These are phyloP conservation scores for Aegilops sharonensis DNA, from an alignment of 176 grass and related monocot species.

Conservation along the genomic window DNA sequence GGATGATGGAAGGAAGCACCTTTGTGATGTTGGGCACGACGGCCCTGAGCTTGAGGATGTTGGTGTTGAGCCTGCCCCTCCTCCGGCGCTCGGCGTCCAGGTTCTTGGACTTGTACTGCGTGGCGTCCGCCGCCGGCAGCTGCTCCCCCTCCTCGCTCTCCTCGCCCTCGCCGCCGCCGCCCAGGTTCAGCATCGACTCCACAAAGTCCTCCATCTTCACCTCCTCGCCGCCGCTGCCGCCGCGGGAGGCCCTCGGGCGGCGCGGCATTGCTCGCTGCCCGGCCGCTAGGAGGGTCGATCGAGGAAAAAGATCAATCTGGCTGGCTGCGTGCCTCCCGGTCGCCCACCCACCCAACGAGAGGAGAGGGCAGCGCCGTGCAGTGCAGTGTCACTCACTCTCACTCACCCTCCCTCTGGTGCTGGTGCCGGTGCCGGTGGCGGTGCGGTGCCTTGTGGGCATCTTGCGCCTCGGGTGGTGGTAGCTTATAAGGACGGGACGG, in stretches of 20 bases:
- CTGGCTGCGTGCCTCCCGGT: not conserved
- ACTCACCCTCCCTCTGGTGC: not conserved
- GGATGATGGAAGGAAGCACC: constrained; percentile 14
- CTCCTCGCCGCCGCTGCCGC: constrained; percentile 32
- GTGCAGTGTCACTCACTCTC: constrained; percentile 14
- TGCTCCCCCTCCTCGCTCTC: constrained; percentile 38
- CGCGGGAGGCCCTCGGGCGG: constrained; percentile 20
- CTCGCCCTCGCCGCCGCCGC: not conserved
- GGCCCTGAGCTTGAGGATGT: constrained; percentile 73
- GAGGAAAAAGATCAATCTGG: not conserved
- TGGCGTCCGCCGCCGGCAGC: constrained; percentile 22
- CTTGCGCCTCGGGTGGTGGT: constrained; percentile 30
- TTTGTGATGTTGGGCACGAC: constrained; percentile 95
- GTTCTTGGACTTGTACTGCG: constrained; percentile 89
- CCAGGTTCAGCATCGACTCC: constrained; percentile 44
- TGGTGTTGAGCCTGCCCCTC: constrained; percentile 80
- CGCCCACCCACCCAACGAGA: constrained; percentile 29
- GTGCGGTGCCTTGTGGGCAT: not conserved
- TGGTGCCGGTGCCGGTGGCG: not conserved
- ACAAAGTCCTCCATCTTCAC: constrained; percentile 54
- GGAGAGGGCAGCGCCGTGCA: not conserved
- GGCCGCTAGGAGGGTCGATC: not conserved
- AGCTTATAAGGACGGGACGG: constrained; percentile 42
- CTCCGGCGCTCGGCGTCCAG: constrained; percentile 74
- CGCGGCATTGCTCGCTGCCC: constrained; percentile 37